Percentiles rank a stretch among this genome's conserved stretches.
phyloP scores from a whole-genome alignment of 352 stramenopile species.

The Phytophthora sp. region DNA sequence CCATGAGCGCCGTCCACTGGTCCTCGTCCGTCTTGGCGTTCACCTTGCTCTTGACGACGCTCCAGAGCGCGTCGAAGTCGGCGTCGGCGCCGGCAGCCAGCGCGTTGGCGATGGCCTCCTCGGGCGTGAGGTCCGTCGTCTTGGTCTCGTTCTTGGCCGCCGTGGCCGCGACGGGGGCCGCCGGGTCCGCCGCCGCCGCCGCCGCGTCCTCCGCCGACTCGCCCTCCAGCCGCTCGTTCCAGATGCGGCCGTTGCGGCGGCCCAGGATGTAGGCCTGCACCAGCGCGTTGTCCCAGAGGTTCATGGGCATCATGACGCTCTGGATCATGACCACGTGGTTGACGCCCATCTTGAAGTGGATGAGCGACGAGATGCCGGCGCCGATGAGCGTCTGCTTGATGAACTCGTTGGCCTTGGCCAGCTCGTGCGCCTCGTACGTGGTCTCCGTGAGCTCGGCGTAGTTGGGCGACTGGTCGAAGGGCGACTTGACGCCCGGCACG shows the following conservation, averaged over 20 bases:
- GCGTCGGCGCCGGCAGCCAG: slow-evolving; percentile 68
- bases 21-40: slow-evolving; percentile 77
- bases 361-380: slow-evolving; percentile 75
- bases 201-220: slow-evolving; percentile 67
- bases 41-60: slow-evolving; percentile 57
- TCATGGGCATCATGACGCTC: slow-evolving; percentile 85
- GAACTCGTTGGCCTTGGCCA: slow-evolving; percentile 77
- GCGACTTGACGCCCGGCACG: slow-evolving; percentile 70
- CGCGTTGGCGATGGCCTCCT: slow-evolving; percentile 66
- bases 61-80: slow-evolving; percentile 77
- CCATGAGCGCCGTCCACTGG: slow-evolving; percentile 86
- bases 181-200: too few relatives aligned
- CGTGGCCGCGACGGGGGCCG: too few relatives aligned
- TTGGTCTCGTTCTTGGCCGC: slow-evolving; percentile 38
- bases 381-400: slow-evolving; percentile 87
- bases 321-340: slow-evolving; percentile 91
- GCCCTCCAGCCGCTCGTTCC: slow-evolving; percentile 81
- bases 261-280: slow-evolving; percentile 82
- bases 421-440: slow-evolving; percentile 77
- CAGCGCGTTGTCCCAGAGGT: slow-evolving; percentile 83
- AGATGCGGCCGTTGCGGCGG: slow-evolving; percentile 65
- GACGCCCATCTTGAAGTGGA: slow-evolving; percentile 87
- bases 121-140: slow-evolving; percentile 38
- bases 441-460: slow-evolving; percentile 82
- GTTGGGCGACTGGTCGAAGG: slow-evolving; percentile 82